Evolutionary conservation across 2,329 filamentous ascomycete species (phyloP).

Genomic region (Sporothrix inflata): DNA sequence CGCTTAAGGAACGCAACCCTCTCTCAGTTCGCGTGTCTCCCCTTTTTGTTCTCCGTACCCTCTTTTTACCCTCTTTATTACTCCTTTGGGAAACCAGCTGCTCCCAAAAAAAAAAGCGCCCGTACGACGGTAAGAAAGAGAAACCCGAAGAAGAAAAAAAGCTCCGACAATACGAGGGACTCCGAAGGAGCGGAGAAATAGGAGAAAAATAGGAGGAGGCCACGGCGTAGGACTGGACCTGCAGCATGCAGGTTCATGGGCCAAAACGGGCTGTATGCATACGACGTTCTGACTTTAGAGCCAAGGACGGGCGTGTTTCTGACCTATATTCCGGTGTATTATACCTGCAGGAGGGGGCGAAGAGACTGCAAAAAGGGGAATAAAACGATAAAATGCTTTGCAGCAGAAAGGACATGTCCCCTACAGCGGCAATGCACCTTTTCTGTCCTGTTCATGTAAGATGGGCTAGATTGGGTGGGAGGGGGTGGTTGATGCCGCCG

Average conservation of each 20-base stretch:
- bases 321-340: constrained; percentile 14
- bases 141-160: constrained; percentile 1
- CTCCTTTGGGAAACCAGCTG: background rate
- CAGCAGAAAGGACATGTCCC: background rate
- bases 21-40: background rate
- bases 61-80: background rate
- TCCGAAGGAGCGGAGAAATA: background rate
- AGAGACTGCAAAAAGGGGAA: background rate
- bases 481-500: background rate
- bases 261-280: constrained; percentile 15
- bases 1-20: background rate
- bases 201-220: background rate
- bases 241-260: constrained; percentile 14
- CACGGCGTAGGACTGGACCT: background rate
- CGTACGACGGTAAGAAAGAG: background rate
- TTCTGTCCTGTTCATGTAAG: background rate
- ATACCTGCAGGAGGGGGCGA: background rate
- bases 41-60: background rate
- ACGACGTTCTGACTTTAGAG: background rate
- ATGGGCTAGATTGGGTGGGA: background rate
- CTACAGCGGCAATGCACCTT: background rate
- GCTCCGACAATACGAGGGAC: constrained; percentile 5
- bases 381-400: background rate
- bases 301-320: background rate
- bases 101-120: background rate